phyloP scores from a whole-genome alignment of 2,329 filamentous ascomycete species.

The Microascus cirrosus region DNA sequence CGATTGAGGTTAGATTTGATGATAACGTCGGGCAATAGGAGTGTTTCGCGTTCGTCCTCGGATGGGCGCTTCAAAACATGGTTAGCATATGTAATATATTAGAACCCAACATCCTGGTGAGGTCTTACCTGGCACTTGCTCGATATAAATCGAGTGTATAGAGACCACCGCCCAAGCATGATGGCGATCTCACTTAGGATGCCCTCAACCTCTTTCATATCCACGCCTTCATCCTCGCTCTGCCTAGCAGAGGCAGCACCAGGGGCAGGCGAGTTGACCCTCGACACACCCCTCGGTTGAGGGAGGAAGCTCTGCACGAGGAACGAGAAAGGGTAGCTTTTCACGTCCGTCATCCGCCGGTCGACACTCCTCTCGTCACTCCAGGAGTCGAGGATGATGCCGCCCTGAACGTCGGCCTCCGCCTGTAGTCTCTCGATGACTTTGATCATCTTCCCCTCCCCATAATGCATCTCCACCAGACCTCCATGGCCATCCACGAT shows the following conservation, averaged over 20 bases:
- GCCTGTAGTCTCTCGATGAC: constrained; percentile 89
- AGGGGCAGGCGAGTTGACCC: constrained; percentile 63
- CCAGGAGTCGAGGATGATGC: constrained; percentile 93
- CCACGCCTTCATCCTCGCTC: constrained; percentile 84
- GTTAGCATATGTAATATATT: not conserved
- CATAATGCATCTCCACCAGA: constrained; percentile 90
- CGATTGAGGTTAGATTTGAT: constrained; percentile 66
- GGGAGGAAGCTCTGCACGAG: constrained; percentile 88
- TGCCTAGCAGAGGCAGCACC: constrained; percentile 29
- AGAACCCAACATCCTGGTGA: not conserved
- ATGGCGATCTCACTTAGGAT: constrained; percentile 78
- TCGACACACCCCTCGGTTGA: constrained; percentile 54
- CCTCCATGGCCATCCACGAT: constrained; percentile 88
- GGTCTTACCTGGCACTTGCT: constrained; percentile 65
- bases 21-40: constrained; percentile 64
- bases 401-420: constrained; percentile 92
- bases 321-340: constrained; percentile 96
- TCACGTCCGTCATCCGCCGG: constrained; percentile 84
- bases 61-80: not conserved
- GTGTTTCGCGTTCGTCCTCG: constrained; percentile 8
- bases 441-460: constrained; percentile 80
- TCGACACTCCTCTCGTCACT: constrained; percentile 78
- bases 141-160: constrained; percentile 83
- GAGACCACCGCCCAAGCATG: constrained; percentile 87
- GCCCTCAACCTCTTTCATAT: constrained; percentile 92